Conservation (phyloP, 495 filamentous ascomycete species). For the Aspergillus conjunctus region DNA sequence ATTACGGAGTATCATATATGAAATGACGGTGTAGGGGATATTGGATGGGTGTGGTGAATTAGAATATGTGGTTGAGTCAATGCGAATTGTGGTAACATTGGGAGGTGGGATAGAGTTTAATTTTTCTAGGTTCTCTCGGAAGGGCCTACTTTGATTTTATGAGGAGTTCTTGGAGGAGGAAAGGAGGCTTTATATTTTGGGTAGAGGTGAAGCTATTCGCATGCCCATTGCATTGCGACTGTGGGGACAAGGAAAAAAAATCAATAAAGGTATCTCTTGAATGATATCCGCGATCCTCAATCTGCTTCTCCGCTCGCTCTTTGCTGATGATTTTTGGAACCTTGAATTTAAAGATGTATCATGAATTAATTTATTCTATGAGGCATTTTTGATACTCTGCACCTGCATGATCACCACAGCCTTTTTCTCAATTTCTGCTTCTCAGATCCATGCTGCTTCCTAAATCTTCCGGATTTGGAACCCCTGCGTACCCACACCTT, state of each 20-base stretch:
- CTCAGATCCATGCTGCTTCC: constrained; percentile 15
- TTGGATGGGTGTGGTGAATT: too few species aligned
- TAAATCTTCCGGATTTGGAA: constrained; percentile 28
- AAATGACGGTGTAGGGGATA: too few species aligned
- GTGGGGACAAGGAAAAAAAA: neutral
- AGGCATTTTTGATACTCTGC: constrained; percentile 23
- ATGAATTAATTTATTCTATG: constrained; percentile 5
- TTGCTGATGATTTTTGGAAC: too few species aligned
- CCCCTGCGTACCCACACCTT: constrained; percentile 22
- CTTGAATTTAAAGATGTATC: too few species aligned
- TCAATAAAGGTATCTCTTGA: neutral
- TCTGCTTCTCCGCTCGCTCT: neutral
- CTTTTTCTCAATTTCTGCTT: constrained; percentile 1
- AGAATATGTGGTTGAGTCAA: too few species aligned
- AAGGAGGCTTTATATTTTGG: neutral
- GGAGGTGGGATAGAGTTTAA: neutral
- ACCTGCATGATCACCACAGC: constrained; percentile 7
- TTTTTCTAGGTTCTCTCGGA: neutral
- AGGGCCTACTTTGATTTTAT: neutral
- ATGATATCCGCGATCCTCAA: neutral
- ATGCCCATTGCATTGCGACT: neutral
- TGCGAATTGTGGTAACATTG: too few species aligned
- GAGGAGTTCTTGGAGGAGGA: neutral
- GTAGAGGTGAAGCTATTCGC: neutral
- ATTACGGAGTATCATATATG: too few species aligned